Evolutionary conservation across 2,329 filamentous ascomycete genomes (phyloP).

Genomic region (Alternaria triticimaculans): DNA sequence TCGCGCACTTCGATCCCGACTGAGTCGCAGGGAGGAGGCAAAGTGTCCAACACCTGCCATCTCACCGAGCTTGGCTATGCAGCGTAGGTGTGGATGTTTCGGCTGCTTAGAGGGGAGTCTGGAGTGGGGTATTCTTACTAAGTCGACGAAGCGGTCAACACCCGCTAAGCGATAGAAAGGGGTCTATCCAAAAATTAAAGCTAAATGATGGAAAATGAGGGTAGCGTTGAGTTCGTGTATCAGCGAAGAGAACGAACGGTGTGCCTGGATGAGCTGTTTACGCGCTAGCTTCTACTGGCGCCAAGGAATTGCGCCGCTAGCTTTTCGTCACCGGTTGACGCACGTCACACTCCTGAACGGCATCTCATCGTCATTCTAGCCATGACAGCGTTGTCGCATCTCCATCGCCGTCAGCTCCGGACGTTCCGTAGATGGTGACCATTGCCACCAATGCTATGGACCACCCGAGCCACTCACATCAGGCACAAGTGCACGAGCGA

Average conservation of each 20-base stretch:
- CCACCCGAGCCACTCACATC: background rate
- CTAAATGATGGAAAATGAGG: conserved; percentile 8
- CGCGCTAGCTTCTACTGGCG: background rate
- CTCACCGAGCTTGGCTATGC: conserved; percentile 18
- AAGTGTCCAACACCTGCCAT: conserved; percentile 26
- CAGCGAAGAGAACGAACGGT: conserved; percentile 17
- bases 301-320: background rate
- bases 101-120: conserved; percentile 18
- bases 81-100: conserved; percentile 14
- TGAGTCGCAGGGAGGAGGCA: conserved; percentile 11
- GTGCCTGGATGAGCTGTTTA: conserved; percentile 22
- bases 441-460: background rate
- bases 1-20: conserved; percentile 16
- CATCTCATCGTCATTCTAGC: background rate
- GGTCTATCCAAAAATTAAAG: conserved; percentile 20
- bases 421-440: background rate
- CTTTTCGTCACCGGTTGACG: conserved; percentile 1
- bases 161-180: conserved; percentile 15
- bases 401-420: background rate
- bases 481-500: background rate
- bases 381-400: background rate
- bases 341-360: background rate
- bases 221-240: conserved; percentile 14
- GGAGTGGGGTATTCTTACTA: conserved; percentile 33
- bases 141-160: conserved; percentile 27